Evolutionary conservation across 805 yeast genomes (phyloP).

Genomic region (Wickerhamomyces alni): DNA sequence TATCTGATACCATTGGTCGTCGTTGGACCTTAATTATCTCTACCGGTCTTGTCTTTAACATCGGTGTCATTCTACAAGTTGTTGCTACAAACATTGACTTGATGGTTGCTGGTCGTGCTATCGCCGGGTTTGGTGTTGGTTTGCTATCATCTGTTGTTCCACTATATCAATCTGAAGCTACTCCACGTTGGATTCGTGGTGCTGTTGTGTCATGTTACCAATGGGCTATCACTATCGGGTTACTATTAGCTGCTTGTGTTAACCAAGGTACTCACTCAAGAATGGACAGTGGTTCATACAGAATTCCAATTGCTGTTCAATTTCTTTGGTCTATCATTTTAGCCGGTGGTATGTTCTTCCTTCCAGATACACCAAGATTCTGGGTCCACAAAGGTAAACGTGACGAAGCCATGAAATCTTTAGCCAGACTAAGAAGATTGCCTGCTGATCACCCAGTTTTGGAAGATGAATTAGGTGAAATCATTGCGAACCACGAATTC

Average conservation of each 20-base stretch:
- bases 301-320: slow-evolving; percentile 72
- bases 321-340: slow-evolving; percentile 63
- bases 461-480: slow-evolving; percentile 40
- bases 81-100: slow-evolving; percentile 40
- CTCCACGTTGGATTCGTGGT: slow-evolving; percentile 77
- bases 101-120: slow-evolving; percentile 60
- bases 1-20: slow-evolving; percentile 51
- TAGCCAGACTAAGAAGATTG: slow-evolving; percentile 49
- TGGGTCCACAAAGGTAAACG: slow-evolving; percentile 49
- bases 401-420: slow-evolving; percentile 50
- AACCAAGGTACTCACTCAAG: slow-evolving; percentile 61
- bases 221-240: slow-evolving; percentile 67
- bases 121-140: slow-evolving; percentile 74
- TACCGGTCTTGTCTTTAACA: slow-evolving; percentile 41
- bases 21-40: slow-evolving; percentile 38
- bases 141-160: slow-evolving; percentile 69
- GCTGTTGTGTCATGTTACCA: slow-evolving; percentile 73
- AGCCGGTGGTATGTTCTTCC: slow-evolving; percentile 52
- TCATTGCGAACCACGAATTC: slow-evolving; percentile 40
- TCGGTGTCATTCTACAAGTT: slow-evolving; percentile 48
- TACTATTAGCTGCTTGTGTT: slow-evolving; percentile 62
- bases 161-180: slow-evolving; percentile 71
- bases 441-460: slow-evolving; percentile 39
- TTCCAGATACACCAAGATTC: slow-evolving; percentile 78
- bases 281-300: slow-evolving; percentile 51